Conservation (phyloP, 306 rosid genomes). For the Acmispon strigosus region DNA sequence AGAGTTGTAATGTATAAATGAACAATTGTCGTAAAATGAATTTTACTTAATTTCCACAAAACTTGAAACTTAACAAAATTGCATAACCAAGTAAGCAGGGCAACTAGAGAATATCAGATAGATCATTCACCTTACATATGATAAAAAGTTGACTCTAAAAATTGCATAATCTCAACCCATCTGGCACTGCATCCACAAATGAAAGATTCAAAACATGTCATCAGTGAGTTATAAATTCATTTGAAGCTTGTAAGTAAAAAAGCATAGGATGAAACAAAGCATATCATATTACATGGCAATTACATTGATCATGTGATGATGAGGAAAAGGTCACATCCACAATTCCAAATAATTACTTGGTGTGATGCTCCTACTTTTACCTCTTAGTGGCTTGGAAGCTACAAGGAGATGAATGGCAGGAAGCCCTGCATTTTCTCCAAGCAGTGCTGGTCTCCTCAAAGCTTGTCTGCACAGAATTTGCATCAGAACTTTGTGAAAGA, state of each 20-base stretch:
- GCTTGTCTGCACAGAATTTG: constrained; percentile 52
- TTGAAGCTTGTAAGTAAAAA: background rate
- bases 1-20: too few species aligned
- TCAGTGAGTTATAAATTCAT: constrained; percentile 9
- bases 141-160: constrained; percentile 19
- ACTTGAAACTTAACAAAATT: background rate
- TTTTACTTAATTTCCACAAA: background rate
- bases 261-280: constrained; percentile 7
- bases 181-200: constrained; percentile 72
- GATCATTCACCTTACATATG: constrained; percentile 34
- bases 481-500: constrained; percentile 43
- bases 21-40: too few species aligned
- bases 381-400: constrained; percentile 56
- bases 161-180: constrained; percentile 51
- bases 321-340: constrained; percentile 58
- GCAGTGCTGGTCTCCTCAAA: constrained; percentile 61
- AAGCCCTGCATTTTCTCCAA: constrained; percentile 73
- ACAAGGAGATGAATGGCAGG: constrained; percentile 72
- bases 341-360: constrained; percentile 44
- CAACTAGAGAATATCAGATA: constrained; percentile 6
- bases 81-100: background rate
- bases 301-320: constrained; percentile 12
- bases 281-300: background rate
- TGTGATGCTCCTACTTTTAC: constrained; percentile 70
- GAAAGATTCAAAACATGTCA: constrained; percentile 19